These are phyloP conservation scores for Candida caryicola DNA, from an alignment of 805 yeast genomes.

Conservation along the genomic window DNA sequence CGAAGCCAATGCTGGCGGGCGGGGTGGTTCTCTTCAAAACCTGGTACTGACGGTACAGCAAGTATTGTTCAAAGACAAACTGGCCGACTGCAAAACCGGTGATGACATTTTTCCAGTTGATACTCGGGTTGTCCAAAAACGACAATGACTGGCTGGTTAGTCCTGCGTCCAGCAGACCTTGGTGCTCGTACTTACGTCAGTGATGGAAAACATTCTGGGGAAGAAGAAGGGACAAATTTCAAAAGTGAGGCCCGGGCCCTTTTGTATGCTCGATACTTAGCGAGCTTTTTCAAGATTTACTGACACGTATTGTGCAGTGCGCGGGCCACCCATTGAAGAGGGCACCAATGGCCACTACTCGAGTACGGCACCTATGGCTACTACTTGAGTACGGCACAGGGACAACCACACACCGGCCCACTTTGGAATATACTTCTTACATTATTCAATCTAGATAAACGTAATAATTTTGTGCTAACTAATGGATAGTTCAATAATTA, in stretches of 20 bases:
- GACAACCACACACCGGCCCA: not conserved
- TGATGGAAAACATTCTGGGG: slow-evolving; percentile 26
- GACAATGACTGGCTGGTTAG: slow-evolving; percentile 37
- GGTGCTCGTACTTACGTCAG: slow-evolving; percentile 24
- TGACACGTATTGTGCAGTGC: too few species aligned
- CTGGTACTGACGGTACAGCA: slow-evolving; percentile 74
- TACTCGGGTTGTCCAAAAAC: slow-evolving; percentile 60
- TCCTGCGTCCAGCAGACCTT: too few species aligned
- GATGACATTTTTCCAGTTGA: slow-evolving; percentile 79
- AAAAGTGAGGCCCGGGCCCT: too few species aligned
- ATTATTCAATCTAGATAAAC: not conserved
- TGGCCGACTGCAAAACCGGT: slow-evolving; percentile 73
- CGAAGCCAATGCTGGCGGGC: slow-evolving; percentile 67
- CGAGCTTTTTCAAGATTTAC: too few species aligned
- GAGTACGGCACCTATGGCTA: too few species aligned
- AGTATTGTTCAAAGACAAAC: slow-evolving; percentile 68
- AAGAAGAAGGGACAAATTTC: too few species aligned
- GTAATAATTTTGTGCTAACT: not conserved
- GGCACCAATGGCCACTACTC: too few species aligned
- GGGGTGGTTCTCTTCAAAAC: slow-evolving; percentile 53
- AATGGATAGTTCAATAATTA: not conserved
- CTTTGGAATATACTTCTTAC: not conserved
- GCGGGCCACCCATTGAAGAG: too few species aligned
- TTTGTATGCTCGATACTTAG: too few species aligned
- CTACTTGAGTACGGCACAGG: too few species aligned